Evolutionary conservation across 176 grass and related monocot species (phyloP), one percentile per base, ranked within the genome.

Genomic region (Oryza brachyantha): DNA sequence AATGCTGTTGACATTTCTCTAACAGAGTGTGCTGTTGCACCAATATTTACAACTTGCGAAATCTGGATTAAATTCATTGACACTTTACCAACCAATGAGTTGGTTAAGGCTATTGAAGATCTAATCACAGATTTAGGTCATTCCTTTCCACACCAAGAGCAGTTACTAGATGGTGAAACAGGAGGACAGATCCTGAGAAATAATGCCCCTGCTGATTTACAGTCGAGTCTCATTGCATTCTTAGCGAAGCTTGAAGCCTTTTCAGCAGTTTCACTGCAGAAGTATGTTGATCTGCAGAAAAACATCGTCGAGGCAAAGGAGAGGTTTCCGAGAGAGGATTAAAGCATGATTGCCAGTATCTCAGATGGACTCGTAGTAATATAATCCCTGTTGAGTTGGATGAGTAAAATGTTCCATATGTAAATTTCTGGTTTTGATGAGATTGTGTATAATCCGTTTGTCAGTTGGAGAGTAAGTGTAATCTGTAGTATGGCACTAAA

Each of bases 41-140:
- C 84, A 2, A 97, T 97, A 55, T 93, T 91, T 7, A 64, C 78
- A 3, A 54, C 81, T 17, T 91, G 91, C 13, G 67, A 84, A 63
- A 74, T 76, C 32, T 93, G 94, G 91, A 73, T 86, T 12, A 66
- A 32, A 7, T 17, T 89, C 17, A 43, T 93, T 2, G 37, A 74
- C 4, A 36, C 81, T 8, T 46, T 91, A 28, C 78, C 84, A 3
- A 85, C 50, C 5, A 36, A 10, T 2, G 79, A 87, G 46, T 35
- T 91, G 40, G 58, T 58, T 60, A 71, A 88, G 58, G 77, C 81
- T 8, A 82, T 91, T 19, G 84, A 79, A 50, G 81, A 79, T 45
- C 81, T 93, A 0, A 9, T 42, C 2, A 78, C 76, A 19, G 77
- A 58, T 75, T 74, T 72, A 22, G 64, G 19, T 16, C 40, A 48